Conservation (phyloP, 768 basidiomycete species). For the Dioszegia aurantiaca region DNA sequence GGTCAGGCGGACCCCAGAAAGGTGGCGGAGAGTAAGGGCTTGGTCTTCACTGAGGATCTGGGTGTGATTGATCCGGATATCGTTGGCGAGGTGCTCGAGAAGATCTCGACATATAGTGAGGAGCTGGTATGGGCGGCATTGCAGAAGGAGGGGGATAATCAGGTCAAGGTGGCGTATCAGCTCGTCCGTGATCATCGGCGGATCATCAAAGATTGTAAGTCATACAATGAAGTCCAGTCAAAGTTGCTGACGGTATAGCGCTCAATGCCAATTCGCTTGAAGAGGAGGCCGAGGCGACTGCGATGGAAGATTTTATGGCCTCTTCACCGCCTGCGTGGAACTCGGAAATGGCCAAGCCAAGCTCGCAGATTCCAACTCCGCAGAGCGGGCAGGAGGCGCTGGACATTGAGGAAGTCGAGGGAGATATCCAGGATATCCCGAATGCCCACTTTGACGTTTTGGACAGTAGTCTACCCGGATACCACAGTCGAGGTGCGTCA, state of each 20-base stretch:
- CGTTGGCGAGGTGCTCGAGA: constrained; percentile 71
- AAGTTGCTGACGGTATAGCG: constrained; percentile 58
- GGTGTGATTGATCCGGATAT: constrained; percentile 89
- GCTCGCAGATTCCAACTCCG: constrained; percentile 9
- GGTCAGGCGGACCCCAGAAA: constrained; percentile 44
- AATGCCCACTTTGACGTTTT: constrained; percentile 79
- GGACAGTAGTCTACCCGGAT: constrained; percentile 74
- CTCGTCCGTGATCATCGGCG: constrained; percentile 83
- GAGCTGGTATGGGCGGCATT: constrained; percentile 86
- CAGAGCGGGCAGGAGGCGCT: constrained; percentile 64
- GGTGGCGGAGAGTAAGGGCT: constrained; percentile 45
- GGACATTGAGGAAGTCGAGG: constrained; percentile 66
- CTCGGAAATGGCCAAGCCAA: constrained; percentile 43
- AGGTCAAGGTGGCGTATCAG: constrained; percentile 95
- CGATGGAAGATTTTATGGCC: constrained; percentile 54
- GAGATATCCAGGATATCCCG: constrained; percentile 60
- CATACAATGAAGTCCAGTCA: neutral
- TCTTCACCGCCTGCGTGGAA: constrained; percentile 54
- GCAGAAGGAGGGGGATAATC: constrained; percentile 81
- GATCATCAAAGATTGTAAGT: constrained; percentile 78
- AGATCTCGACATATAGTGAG: constrained; percentile 71
- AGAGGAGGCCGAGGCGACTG: constrained; percentile 67
- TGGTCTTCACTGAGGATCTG: constrained; percentile 74
- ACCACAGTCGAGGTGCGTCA: constrained; percentile 35
- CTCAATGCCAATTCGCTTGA: constrained; percentile 53